phyloP scores from a whole-genome alignment of 345 rosid species.

The Odontarrhena argentea region DNA sequence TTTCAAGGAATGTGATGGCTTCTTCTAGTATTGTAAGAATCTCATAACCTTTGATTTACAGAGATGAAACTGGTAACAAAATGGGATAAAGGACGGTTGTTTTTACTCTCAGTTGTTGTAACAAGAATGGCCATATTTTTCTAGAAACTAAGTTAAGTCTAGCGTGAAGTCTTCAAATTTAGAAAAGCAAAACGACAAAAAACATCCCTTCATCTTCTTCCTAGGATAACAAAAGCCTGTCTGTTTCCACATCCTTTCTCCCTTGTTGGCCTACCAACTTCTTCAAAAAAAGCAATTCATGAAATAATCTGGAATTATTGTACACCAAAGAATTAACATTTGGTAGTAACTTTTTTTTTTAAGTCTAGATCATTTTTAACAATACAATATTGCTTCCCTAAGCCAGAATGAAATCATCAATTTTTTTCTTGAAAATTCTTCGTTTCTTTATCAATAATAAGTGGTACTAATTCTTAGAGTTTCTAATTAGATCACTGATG shows the following conservation, averaged over 20 bases:
- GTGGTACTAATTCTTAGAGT: neutral
- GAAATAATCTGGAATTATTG: too few species aligned
- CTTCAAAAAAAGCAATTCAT: too few species aligned
- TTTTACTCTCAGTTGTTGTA: slow-evolving; percentile 10
- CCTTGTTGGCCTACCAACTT: too few species aligned
- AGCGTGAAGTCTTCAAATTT: too few species aligned
- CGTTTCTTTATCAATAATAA: too few species aligned
- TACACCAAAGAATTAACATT: too few species aligned
- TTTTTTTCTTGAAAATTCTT: neutral
- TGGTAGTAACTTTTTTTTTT: neutral
- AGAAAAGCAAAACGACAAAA: too few species aligned
- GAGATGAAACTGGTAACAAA: slow-evolving; percentile 37
- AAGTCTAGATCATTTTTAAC: neutral
- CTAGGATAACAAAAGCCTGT: too few species aligned
- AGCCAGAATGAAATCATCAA: neutral
- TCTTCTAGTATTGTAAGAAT: slow-evolving; percentile 36
- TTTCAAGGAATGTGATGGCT: slow-evolving; percentile 22
- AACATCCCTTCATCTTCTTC: too few species aligned
- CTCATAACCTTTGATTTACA: slow-evolving; percentile 64
- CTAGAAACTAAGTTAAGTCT: too few species aligned
- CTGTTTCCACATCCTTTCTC: too few species aligned
- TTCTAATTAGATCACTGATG: slow-evolving; percentile 23
- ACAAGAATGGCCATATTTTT: too few species aligned
- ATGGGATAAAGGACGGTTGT: slow-evolving; percentile 40
- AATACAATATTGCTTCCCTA: neutral